These are phyloP conservation scores for Suhomyces kilbournensis DNA, from an alignment of 805 yeast genomes.

Conservation along the genomic window DNA sequence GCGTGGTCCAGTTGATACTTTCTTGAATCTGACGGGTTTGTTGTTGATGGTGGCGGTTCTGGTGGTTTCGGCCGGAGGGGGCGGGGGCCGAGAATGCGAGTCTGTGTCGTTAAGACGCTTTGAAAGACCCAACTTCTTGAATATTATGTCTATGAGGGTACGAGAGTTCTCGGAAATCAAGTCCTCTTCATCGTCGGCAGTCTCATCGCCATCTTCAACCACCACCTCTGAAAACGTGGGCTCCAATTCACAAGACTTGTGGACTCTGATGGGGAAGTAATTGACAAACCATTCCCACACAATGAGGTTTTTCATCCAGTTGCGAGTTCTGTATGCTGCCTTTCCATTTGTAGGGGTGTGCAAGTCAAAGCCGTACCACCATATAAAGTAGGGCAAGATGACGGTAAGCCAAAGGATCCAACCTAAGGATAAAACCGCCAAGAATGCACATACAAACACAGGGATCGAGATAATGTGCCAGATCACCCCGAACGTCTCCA, in stretches of 20 bases:
- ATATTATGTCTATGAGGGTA: slow-evolving; percentile 33
- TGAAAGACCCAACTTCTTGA: slow-evolving; percentile 34
- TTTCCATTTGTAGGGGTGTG: slow-evolving; percentile 75
- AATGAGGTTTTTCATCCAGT: slow-evolving; percentile 51
- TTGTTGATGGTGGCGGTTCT: not conserved
- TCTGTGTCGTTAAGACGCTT: slow-evolving; percentile 36
- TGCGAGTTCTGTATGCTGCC: slow-evolving; percentile 54
- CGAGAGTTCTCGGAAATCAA: slow-evolving; percentile 36
- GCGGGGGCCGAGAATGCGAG: slow-evolving; percentile 10
- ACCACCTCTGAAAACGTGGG: slow-evolving; percentile 61
- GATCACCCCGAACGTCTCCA: slow-evolving; percentile 65
- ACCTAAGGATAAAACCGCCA: slow-evolving; percentile 43
- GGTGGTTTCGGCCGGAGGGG: slow-evolving; percentile 4
- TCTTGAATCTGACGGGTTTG: slow-evolving; percentile 15
- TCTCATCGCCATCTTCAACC: slow-evolving; percentile 21
- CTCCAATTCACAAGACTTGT: slow-evolving; percentile 62
- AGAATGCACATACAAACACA: slow-evolving; percentile 49
- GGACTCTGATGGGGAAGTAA: slow-evolving; percentile 77
- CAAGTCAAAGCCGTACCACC: slow-evolving; percentile 55
- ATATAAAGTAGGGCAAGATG: slow-evolving; percentile 55
- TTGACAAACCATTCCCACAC: slow-evolving; percentile 71
- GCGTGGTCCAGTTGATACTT: slow-evolving; percentile 56
- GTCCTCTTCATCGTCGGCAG: slow-evolving; percentile 41
- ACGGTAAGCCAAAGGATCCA: slow-evolving; percentile 71
- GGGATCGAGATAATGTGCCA: slow-evolving; percentile 77